phyloP scores from a whole-genome alignment of 2,329 filamentous ascomycete species.

The Penicillium sp. region DNA sequence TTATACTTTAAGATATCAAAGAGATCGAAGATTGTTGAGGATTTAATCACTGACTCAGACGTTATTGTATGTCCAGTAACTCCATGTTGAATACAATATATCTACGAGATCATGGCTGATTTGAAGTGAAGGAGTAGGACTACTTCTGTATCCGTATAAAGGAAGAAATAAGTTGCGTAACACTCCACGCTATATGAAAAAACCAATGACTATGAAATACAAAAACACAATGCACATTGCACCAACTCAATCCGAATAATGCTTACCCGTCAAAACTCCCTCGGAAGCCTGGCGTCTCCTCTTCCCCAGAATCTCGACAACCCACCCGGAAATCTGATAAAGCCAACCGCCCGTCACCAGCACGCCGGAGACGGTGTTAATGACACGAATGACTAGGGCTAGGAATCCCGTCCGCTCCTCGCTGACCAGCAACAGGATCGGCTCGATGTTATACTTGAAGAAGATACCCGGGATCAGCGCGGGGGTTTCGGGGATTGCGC shows the following conservation, averaged over 20 bases:
- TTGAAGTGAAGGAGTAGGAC: too few relatives aligned
- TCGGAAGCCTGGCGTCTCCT: conserved; percentile 46
- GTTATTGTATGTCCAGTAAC: too few relatives aligned
- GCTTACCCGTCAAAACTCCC: conserved; percentile 54
- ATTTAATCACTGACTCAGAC: too few relatives aligned
- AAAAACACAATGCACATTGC: conserved; percentile 1
- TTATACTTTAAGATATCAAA: too few relatives aligned
- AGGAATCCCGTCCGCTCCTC: conserved; percentile 79
- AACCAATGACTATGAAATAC: background rate
- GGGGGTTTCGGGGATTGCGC: conserved; percentile 61
- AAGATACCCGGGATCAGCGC: conserved; percentile 81
- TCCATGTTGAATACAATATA: too few relatives aligned
- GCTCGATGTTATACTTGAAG: conserved; percentile 99
- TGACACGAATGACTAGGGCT: conserved; percentile 75
- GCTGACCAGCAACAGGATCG: conserved; percentile 82
- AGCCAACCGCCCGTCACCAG: conserved; percentile 93
- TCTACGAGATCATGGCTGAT: too few relatives aligned
- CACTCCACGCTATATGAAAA: background rate
- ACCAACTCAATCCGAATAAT: conserved; percentile 34
- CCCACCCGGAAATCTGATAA: conserved; percentile 83
- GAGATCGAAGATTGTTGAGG: too few relatives aligned
- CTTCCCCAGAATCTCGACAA: conserved; percentile 54
- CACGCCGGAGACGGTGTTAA: conserved; percentile 90
- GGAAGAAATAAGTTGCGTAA: too few relatives aligned
- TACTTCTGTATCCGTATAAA: too few relatives aligned